Conservation (phyloP, 1,284 basidiomycete species). For the Moesziomyces antarcticus region DNA sequence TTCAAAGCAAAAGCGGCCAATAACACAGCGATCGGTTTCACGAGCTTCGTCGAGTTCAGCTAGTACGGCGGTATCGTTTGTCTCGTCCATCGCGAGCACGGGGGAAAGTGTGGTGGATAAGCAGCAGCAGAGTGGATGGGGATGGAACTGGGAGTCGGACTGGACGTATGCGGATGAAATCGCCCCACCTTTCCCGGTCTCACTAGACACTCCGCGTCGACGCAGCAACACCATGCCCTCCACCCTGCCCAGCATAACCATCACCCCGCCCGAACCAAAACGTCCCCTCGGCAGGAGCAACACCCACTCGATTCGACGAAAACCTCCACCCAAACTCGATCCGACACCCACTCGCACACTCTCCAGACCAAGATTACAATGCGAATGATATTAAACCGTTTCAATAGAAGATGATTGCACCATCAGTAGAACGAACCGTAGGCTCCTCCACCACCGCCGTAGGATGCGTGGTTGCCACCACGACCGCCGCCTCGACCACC, state of each 20-base stretch:
- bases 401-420: neutral
- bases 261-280: neutral
- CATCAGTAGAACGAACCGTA: conserved; percentile 42
- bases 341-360: neutral
- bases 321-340: neutral
- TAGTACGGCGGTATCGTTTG: too few species aligned
- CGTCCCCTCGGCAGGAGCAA: neutral
- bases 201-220: neutral
- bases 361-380: neutral
- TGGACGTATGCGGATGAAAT: neutral
- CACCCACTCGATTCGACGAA: neutral
- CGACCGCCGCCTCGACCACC: conserved; percentile 5
- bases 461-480: conserved; percentile 14
- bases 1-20: too few species aligned
- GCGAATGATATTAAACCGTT: neutral
- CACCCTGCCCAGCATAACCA: neutral
- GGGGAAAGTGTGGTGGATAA: too few species aligned
- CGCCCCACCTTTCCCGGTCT: neutral
- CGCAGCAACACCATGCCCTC: neutral
- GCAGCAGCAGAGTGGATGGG: neutral
- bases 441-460: conserved; percentile 31
- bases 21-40: too few species aligned
- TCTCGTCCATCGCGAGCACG: too few species aligned
- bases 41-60: too few species aligned
- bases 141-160: neutral